A percentile compares a stretch with the other conserved stretches of the same genome.
These are phyloP conservation scores for Allium cepa DNA, from an alignment of 106 monocot species.

Conservation along the genomic window DNA sequence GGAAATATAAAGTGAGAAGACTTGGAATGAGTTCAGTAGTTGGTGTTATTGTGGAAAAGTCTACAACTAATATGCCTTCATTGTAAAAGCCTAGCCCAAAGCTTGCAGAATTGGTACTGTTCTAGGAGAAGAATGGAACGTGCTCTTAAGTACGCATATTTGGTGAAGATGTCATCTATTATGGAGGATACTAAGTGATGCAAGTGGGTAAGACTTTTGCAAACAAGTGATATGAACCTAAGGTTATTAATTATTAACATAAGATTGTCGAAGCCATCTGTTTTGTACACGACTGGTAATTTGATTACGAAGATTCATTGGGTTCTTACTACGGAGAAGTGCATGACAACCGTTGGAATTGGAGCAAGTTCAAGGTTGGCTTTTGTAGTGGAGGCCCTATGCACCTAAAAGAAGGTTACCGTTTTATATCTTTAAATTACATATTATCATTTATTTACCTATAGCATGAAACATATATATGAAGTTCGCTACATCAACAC, in stretches of 20 bases:
- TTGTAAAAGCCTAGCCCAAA: too few relatives aligned
- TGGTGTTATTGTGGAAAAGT: too few relatives aligned
- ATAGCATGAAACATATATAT: too few relatives aligned
- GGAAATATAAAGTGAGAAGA: too few relatives aligned
- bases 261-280: slow-evolving; percentile 86
- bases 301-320: slow-evolving; percentile 90
- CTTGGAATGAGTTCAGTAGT: too few relatives aligned
- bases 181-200: slow-evolving; percentile 96
- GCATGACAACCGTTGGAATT: slow-evolving; percentile 91
- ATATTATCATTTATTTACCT: too few relatives aligned
- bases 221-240: slow-evolving; percentile 88
- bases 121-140: slow-evolving; percentile 91
- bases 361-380: slow-evolving; percentile 78
- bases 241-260: slow-evolving; percentile 69
- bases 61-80: too few relatives aligned
- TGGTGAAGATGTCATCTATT: too few relatives aligned
- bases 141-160: slow-evolving; percentile 70
- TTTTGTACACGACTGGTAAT: slow-evolving; percentile 75
- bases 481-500: too few relatives aligned
- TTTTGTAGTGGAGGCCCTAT: slow-evolving; percentile 33
- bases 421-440: too few relatives aligned
- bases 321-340: slow-evolving; percentile 91
- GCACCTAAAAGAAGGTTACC: too few relatives aligned
- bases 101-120: slow-evolving; percentile 11
- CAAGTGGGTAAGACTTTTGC: slow-evolving; percentile 86